Evolutionary conservation across 495 filamentous ascomycete species (phyloP), one percentile per base, ranked within the genome.

Genomic region (Tirmania nivea): DNA sequence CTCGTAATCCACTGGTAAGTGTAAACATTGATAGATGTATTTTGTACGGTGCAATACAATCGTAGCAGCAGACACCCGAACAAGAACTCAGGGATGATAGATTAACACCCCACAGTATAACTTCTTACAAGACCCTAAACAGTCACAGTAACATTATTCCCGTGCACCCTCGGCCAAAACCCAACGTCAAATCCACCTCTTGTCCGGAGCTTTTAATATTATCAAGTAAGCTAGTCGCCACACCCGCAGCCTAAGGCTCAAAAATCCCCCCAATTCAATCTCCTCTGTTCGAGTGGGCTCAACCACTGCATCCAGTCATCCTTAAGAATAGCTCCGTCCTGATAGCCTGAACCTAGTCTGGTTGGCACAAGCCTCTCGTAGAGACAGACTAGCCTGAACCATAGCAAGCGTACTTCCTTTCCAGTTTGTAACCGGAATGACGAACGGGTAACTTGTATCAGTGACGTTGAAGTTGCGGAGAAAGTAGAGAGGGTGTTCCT

Each of bases 281-380:
- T 52, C 10, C 67, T 75, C 55, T 73, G 64, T 54, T 80, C 76
- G 19, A 81, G 60, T 16, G 70, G 67, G 1, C 75, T 74, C 9
- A 78, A 61, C 14, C 66, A 79, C 54, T 68, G 55, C 0, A 76
- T 80, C 75, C 75, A 81, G 35, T 70, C 68, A 58, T 80, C 78
- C 14, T 74, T 67, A 34, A 80, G 39, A 54, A 70, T 73, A 17
- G 57, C 64, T 72, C 72, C 3, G 55, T 59, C n/a, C 65, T 68
- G 3, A 73, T 35, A n/a, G 74, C 75, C 62, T 76, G 74, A 0
- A 78, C 69, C 12, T n/a, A n/a, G n/a, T n/a, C n/a, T n/a, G n/a
- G n/a, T n/a, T n/a, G n/a, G n/a, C n/a, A n/a, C n/a, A n/a, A n/a
- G n/a, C n/a, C n/a, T n/a, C n/a, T n/a, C n/a, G n/a, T n/a, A n/a